Evolutionary conservation across 2,329 filamentous ascomycete species (phyloP), one percentile per base, ranked within the genome.

Genomic region (Pseudogymnoascus sp.): DNA sequence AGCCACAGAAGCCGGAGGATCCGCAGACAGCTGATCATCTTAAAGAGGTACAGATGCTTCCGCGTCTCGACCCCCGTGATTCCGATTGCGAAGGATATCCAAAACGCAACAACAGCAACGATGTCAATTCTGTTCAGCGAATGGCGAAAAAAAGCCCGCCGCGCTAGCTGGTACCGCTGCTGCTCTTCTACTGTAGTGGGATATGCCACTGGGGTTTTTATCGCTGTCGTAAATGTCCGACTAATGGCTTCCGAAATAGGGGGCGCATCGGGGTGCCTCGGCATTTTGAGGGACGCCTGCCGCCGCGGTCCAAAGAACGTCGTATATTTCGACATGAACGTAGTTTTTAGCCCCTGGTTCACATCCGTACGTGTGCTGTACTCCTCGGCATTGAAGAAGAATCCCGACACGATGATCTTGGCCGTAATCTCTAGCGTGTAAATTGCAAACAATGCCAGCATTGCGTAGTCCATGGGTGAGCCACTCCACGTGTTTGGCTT

Each of bases 51-150:
- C 7, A 97, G 75, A 72, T 96, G 90, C 62, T 86, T 81, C 2
- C 75, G 71, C 65, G 82, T 81, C 72, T 97, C 90, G 19, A 92
- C 73, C 0, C 88, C 86, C 10, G 83, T 82, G 17, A 93, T 76
- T 33, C 86, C 84, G 61, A 99, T 80, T 10, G 85, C 74, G 71
- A 97, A 95, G 1, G 91, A 88, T 64, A 96, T 88, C 95, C 95
- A 99, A 76, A 92, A 99, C 0, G 93, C 89, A n/a, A 95, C 81
- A 7, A 99, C 89, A 1, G 95, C 96, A 62, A 99, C 80, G 74
- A 97, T 97, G 74, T 99, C 95, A 10, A 97, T 82, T 62, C 95
- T 86, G 73, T 97, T 97, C 78, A 99, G 99, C 0, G 91, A 93
- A 75, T 99, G 95, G 15, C 95, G 87, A 63, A 99, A 78, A 74